phyloP scores from a whole-genome alignment of 805 yeast genomes.

The Yarrowia sp. region DNA sequence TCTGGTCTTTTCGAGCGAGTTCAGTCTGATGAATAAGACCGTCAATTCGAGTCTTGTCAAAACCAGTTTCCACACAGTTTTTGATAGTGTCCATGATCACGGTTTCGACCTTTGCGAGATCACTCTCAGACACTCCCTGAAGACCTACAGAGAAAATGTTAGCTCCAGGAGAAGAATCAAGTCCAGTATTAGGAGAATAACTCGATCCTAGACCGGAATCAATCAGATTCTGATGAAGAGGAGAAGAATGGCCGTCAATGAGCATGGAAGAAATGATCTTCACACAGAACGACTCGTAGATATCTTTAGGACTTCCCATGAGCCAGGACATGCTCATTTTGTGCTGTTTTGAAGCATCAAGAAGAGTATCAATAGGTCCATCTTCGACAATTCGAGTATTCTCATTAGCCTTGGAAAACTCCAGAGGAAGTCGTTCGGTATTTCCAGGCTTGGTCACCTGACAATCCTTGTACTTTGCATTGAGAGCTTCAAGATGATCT shows the following conservation, averaged over 20 bases:
- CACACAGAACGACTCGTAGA: conserved; percentile 68
- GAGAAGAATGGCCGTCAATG: conserved; percentile 89
- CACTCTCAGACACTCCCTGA: conserved; percentile 61
- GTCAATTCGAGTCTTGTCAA: conserved; percentile 62
- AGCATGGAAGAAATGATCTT: conserved; percentile 67
- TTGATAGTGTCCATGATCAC: conserved; percentile 50
- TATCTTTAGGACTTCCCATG: conserved; percentile 68
- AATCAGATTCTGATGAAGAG: conserved; percentile 79
- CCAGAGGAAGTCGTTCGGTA: conserved; percentile 17
- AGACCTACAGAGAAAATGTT: conserved; percentile 81
- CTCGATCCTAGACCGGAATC: conserved; percentile 85
- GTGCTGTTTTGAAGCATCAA: conserved; percentile 62
- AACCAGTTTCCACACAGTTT: conserved; percentile 45
- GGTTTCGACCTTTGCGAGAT: conserved; percentile 47
- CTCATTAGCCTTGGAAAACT: conserved; percentile 35
- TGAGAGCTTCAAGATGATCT: conserved; percentile 49
- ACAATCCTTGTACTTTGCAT: conserved; percentile 39
- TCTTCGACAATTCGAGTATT: conserved; percentile 42
- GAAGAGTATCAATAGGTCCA: conserved; percentile 84
- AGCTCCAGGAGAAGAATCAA: conserved; percentile 75
- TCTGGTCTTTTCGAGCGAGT: conserved; percentile 76
- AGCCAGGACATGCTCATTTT: conserved; percentile 88
- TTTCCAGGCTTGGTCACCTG: conserved; percentile 32
- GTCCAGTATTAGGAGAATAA: conserved; percentile 81
- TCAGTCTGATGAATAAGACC: conserved; percentile 90